Evolutionary conservation across 148 eudicot species (phyloP), one percentile per base, ranked within the genome.

Genomic region (Camellia lanceoleosa): DNA sequence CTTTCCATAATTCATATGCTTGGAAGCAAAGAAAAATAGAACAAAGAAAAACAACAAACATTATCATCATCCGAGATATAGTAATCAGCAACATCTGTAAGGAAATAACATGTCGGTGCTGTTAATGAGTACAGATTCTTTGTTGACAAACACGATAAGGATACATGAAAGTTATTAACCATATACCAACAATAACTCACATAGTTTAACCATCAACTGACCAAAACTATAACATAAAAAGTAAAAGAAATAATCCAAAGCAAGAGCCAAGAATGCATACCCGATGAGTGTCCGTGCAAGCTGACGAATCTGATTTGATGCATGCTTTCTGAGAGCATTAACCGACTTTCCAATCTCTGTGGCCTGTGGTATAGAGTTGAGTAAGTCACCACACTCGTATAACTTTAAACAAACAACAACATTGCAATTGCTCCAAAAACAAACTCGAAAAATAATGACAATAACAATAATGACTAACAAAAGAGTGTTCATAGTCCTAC

Each of bases 311-410:
- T 91, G 85, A 83, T 83, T 79, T 54, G 90, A 88, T 49, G 74
- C 79, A 83, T 90, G 95, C 83, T 82, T 93, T 76, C 87, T 82
- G 44, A 95, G 86, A 80, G 66, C 75, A 78, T 88, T 91, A 58
- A 92, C 98, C 58, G 91, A 85, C 85, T 89, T 91, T 67, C 98
- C 98, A 78, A 95, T 95, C 88, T 93, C 94, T 0, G 98, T 93
- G 56, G 86, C 88, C 98, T 95, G 90, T 84, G 85, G 55, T 46
- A 61, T 81, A 77, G 18, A 78, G 23, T 54, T 16, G 54, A 52
- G 74, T 74, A 54, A 71, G 14, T 18, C 81, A 38, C 7, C 7
- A 44, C 46, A 55, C 11, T 55, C 58, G 3, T 55, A 55, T 11
- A 73, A 51, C 43, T 49, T 11, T 72, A 46, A 72, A 4, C 15